Conservation (phyloP, 257 asterid species). For the Osmanthus fragrans region DNA sequence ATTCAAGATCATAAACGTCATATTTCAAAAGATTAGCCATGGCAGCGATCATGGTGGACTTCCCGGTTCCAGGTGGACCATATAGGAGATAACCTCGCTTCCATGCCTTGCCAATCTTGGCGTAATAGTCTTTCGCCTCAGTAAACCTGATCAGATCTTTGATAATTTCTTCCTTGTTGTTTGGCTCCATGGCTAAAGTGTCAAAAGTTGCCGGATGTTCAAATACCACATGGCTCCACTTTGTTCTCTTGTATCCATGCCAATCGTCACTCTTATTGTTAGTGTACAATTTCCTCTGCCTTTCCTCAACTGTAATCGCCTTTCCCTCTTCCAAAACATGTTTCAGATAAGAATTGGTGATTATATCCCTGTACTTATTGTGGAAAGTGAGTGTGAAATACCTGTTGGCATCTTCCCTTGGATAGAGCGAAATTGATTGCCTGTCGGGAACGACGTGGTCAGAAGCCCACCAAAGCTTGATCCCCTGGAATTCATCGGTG, state of each 20-base stretch:
- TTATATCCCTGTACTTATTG: constrained; percentile 17
- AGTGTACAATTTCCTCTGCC: constrained; percentile 28
- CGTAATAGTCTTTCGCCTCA: constrained; percentile 27
- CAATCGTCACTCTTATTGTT: constrained; percentile 24
- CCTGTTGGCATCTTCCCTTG: constrained; percentile 25
- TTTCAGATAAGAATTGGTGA: constrained; percentile 18
- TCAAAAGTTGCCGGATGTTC: constrained; percentile 26
- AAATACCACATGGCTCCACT: constrained; percentile 27
- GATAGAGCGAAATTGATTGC: constrained; percentile 24
- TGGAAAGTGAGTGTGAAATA: constrained; percentile 27
- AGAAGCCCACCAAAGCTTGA: constrained; percentile 32
- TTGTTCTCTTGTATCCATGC: neutral
- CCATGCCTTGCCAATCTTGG: constrained; percentile 29
- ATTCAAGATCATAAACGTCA: constrained; percentile 26
- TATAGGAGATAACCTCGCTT: constrained; percentile 29
- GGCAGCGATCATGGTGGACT: constrained; percentile 36
- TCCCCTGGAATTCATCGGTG: constrained; percentile 26
- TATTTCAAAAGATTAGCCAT: constrained; percentile 32
- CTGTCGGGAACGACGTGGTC: neutral
- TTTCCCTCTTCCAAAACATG: constrained; percentile 33
- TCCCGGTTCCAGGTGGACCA: constrained; percentile 37
- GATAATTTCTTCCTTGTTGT: constrained; percentile 31
- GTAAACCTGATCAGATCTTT: constrained; percentile 24
- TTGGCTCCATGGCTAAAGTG: constrained; percentile 22
- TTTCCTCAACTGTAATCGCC: constrained; percentile 18